Conservation (phyloP, 352 stramenopile genomes). For the Globisporangium viniferum region DNA sequence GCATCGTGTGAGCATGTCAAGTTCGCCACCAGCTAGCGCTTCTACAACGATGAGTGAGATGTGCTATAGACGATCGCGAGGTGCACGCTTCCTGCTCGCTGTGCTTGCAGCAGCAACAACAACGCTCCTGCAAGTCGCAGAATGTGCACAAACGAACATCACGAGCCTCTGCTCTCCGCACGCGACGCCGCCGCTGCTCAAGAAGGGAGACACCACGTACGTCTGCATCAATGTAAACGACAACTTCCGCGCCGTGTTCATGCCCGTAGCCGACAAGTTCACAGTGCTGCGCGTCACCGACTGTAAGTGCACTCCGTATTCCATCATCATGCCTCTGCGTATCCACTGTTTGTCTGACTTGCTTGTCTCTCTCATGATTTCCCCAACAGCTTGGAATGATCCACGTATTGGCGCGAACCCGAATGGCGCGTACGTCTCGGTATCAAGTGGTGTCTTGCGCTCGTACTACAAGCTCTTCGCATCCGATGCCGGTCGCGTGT, state of each 20-base stretch:
- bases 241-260: constrained; percentile 72
- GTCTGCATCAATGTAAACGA: constrained; percentile 82
- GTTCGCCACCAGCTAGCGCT: not conserved
- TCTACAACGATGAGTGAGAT: not conserved
- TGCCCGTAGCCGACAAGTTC: constrained; percentile 69
- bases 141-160: constrained; percentile 46
- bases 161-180: constrained; percentile 63
- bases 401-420: constrained; percentile 47
- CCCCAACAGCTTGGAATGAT: constrained; percentile 61
- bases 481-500: constrained; percentile 39
- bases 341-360: not conserved
- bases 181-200: constrained; percentile 38
- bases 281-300: constrained; percentile 70
- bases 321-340: not conserved
- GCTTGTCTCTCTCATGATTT: not conserved
- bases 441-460: constrained; percentile 65
- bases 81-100: not conserved
- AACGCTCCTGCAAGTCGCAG: not conserved
- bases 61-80: not conserved
- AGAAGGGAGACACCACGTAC: constrained; percentile 61
- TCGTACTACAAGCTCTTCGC: constrained; percentile 78
- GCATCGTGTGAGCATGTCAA: not conserved
- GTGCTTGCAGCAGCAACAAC: not conserved
- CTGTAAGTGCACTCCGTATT: constrained; percentile 36
- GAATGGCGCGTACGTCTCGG: constrained; percentile 49